Base-by-base conservation (phyloP, 495 filamentous ascomycete species). In the Penicillium longicatenatum region DNA sequence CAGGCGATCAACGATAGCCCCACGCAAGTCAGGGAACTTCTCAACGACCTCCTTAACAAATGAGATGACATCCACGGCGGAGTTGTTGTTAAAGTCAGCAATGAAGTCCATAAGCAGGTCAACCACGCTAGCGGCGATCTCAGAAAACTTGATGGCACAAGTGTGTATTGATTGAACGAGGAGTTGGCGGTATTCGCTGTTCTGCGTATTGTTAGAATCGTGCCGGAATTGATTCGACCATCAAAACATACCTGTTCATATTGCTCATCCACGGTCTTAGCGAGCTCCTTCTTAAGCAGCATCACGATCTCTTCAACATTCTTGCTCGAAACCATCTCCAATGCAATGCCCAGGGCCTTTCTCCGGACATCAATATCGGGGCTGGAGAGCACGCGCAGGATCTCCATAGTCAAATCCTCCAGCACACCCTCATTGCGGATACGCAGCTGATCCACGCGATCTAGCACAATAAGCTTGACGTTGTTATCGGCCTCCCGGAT, bases 21-120 rank as follows among this genome's bases (percentile, higher is more conserved):
- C 81, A 42, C 95, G 87, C 48, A 99, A 81, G 55, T 91, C 85
- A 19, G 95, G 93, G 81, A 97, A 99, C 69, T 94, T 96, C 78
- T 99, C 95, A 4, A 97, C 95, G 7, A 99, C 95, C 68, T 99
- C 95, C 73, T 99, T 99, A 46, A 98, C 93, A 61, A 99, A 99
- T 19, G 90, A 89, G 65, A 99, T 97, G 11, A 99, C 93, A 75
- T 99, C 95, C 26, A 99, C 91, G 2, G 95, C 94, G 2, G 93
- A 96, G 43, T 91, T 88, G 66, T 92, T 97, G 81, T 94, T 98
- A 73, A 97, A 97, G 70, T 99, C 95, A 53, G 89, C 91, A 69
- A 99, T 98, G 69, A 98, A 97, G 68, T 99, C 94, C 93, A 99
- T 99, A n/a, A 99, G 78, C 8, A 97, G 81, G 55, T 91, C 95